A percentile compares a stretch with the other conserved stretches of the same genome.
Evolutionary conservation across 192 early-diverging fungal species (phyloP).

Genomic region (Mortierella claussenii): DNA sequence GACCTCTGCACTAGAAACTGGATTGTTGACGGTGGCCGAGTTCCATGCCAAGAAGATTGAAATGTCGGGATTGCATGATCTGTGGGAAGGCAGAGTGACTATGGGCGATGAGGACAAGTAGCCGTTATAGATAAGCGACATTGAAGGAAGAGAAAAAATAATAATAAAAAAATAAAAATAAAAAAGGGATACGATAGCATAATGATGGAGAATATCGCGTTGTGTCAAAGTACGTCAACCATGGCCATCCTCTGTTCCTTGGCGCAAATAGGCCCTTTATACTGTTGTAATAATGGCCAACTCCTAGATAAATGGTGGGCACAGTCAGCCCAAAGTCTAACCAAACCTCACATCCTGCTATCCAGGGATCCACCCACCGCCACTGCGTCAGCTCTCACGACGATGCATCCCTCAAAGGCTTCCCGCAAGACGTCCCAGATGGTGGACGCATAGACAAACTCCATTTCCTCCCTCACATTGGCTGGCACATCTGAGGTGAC

Average conservation of each 20-base stretch:
- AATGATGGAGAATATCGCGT: no score
- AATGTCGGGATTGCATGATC: slow-evolving; percentile 42
- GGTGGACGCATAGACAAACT: slow-evolving; percentile 73
- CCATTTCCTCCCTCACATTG: slow-evolving; percentile 72
- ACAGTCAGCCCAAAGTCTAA: no score
- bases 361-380: slow-evolving; percentile 10
- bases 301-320: no score
- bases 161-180: no score
- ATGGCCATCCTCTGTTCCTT: no score
- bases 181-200: no score
- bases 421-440: slow-evolving; percentile 72
- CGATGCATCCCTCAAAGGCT: slow-evolving; percentile 56
- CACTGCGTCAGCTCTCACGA: background rate
- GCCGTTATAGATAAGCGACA: no score
- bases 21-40: slow-evolving; percentile 25
- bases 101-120: slow-evolving; percentile 24
- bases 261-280: no score
- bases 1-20: slow-evolving; percentile 35
- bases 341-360: slow-evolving; percentile 29
- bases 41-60: slow-evolving; percentile 48
- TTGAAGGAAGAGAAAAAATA: no score
- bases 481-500: slow-evolving; percentile 75
- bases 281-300: no score
- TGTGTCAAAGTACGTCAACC: no score
- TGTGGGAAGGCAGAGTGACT: slow-evolving; percentile 40